phyloP scores from a whole-genome alignment of 345 rosid species.

The Salix suchowensis region DNA sequence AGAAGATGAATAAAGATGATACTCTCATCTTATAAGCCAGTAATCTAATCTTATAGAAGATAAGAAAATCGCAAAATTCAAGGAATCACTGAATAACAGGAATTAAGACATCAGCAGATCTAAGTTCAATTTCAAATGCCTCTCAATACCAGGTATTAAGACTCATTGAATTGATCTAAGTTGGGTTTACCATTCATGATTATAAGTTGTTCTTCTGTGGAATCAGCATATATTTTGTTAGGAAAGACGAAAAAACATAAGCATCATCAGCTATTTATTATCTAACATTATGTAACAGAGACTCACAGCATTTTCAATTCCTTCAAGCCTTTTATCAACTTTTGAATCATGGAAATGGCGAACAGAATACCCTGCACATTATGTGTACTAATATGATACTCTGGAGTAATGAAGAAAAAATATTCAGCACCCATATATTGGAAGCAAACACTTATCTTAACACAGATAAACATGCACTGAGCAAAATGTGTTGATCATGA shows the following conservation, averaged over 20 bases:
- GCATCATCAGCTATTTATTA: background rate
- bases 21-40: background rate
- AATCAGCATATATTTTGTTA: background rate
- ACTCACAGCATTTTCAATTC: constrained; percentile 35
- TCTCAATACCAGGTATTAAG: no score
- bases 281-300: background rate
- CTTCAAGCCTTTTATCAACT: constrained; percentile 30
- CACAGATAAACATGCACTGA: background rate
- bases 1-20: background rate
- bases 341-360: constrained; percentile 26
- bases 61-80: background rate
- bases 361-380: constrained; percentile 23
- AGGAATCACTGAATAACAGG: no score
- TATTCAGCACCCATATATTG: background rate
- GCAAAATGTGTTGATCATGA: background rate
- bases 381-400: background rate
- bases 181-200: no score
- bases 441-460: background rate
- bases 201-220: no score
- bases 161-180: no score
- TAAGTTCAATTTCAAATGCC: no score
- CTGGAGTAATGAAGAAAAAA: background rate
- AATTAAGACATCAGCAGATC: no score
- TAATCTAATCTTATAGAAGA: no score
- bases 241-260: background rate